These are phyloP conservation scores for Rhodotorula mucilaginosa DNA, from an alignment of 1,284 basidiomycete species.

Conservation along the genomic window DNA sequence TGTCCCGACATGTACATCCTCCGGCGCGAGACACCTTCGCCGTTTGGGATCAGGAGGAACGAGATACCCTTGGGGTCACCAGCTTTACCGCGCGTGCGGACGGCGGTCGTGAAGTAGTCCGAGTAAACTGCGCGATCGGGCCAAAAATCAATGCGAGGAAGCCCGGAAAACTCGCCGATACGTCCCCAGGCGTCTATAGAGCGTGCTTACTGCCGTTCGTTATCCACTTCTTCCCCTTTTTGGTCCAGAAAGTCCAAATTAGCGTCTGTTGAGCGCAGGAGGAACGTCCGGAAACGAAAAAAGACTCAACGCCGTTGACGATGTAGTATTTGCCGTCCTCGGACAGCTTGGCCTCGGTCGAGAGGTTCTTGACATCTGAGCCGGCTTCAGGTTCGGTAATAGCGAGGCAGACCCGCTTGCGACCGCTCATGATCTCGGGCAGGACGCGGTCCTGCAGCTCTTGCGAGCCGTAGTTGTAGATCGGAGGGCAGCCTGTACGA, in stretches of 20 bases:
- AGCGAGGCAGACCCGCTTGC: slow-evolving; percentile 50
- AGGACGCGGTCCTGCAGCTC: slow-evolving; percentile 50
- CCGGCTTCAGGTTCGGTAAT: slow-evolving; percentile 45
- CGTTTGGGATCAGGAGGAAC: slow-evolving; percentile 46
- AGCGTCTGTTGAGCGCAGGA: not conserved
- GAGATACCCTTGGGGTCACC: slow-evolving; percentile 46
- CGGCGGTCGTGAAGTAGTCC: slow-evolving; percentile 42
- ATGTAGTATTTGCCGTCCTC: slow-evolving; percentile 46
- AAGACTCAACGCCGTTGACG: slow-evolving; percentile 2
- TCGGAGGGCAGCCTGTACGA: slow-evolving; percentile 32
- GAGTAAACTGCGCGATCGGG: slow-evolving; percentile 22
- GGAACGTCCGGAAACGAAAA: not conserved
- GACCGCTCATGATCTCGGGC: slow-evolving; percentile 49
- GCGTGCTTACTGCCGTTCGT: slow-evolving; percentile 13
- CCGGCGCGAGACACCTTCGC: slow-evolving; percentile 38
- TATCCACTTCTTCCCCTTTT: slow-evolving; percentile 35
- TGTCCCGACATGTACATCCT: slow-evolving; percentile 39
- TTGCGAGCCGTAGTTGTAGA: slow-evolving; percentile 50
- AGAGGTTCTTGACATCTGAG: slow-evolving; percentile 48
- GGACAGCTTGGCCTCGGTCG: slow-evolving; percentile 44
- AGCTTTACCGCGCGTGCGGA: slow-evolving; percentile 44
- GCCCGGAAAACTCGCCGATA: not conserved
- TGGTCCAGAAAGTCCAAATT: slow-evolving; percentile 39
- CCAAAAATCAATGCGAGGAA: not conserved
- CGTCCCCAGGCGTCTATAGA: not conserved